Conservation (phyloP, 352 stramenopile genomes). For the Phytophthora sp. region DNA sequence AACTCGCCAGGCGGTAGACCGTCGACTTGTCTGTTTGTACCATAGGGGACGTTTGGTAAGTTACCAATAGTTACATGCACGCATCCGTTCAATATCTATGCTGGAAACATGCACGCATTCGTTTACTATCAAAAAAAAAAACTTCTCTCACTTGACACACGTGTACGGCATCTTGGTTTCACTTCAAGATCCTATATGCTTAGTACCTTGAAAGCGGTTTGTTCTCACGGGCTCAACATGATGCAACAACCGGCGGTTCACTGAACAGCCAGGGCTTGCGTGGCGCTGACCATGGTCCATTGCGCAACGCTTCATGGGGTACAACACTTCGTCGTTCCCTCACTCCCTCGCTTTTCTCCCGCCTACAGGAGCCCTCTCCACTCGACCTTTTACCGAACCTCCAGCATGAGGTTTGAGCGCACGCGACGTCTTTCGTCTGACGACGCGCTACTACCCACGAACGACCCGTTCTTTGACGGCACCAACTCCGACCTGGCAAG, state of each 20-base stretch:
- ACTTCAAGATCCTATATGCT: neutral
- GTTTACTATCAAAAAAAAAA: no score
- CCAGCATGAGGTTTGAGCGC: constrained; percentile 8
- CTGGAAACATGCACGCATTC: no score
- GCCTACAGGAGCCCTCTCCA: neutral
- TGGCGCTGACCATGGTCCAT: constrained; percentile 1
- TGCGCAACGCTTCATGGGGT: no score
- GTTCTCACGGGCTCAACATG: constrained; percentile 9
- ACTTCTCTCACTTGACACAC: neutral
- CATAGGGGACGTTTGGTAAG: no score
- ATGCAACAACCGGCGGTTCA: constrained; percentile 9
- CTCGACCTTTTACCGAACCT: neutral
- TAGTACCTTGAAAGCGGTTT: constrained; percentile 8
- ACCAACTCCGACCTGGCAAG: constrained; percentile 41
- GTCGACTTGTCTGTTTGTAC: no score
- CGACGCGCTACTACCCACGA: constrained; percentile 19
- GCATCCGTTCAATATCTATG: no score
- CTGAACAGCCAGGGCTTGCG: constrained; percentile 2
- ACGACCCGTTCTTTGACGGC: constrained; percentile 37
- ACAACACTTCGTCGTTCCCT: no score
- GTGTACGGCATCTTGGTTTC: no score
- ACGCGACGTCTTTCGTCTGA: neutral
- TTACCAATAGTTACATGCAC: no score
- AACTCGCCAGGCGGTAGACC: neutral
- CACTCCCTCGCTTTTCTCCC: constrained; percentile 8